phyloP scores from a whole-genome alignment of 352 stramenopile species.

The Lagenidium giganteum region DNA sequence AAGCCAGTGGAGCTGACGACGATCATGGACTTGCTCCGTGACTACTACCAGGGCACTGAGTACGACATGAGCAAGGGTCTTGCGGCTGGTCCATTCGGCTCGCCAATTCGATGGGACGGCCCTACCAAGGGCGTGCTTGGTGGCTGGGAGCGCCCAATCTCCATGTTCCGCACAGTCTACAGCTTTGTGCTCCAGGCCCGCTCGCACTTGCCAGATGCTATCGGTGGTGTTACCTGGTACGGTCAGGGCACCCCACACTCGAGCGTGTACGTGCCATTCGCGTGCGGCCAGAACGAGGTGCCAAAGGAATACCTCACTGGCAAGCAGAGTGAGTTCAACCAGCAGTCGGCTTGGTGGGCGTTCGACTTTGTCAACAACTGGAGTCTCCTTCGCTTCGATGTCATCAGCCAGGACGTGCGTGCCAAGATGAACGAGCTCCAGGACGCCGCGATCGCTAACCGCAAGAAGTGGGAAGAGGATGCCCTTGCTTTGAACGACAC shows the following conservation, averaged over 20 bases:
- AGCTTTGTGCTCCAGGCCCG: constrained; percentile 73
- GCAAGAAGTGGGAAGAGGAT: constrained; percentile 9
- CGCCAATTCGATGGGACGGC: constrained; percentile 79
- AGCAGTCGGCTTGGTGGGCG: constrained; percentile 72
- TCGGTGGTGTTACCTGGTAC: constrained; percentile 63
- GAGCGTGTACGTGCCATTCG: constrained; percentile 74
- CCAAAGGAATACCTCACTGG: constrained; percentile 54
- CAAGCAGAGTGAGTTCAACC: constrained; percentile 65
- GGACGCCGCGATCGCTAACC: constrained; percentile 25
- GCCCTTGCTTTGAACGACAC: constrained; percentile 11
- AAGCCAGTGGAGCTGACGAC: constrained; percentile 42
- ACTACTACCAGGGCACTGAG: constrained; percentile 89
- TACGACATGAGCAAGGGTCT: constrained; percentile 87
- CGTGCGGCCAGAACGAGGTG: constrained; percentile 37
- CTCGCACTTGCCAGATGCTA: constrained; percentile 22
- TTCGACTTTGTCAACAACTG: constrained; percentile 89
- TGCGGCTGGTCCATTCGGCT: constrained; percentile 87
- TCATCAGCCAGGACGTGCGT: constrained; percentile 57
- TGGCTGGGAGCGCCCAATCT: constrained; percentile 88
- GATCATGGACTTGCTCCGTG: constrained; percentile 80
- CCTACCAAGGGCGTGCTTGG: constrained; percentile 42
- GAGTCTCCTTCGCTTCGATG: constrained; percentile 70
- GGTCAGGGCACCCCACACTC: constrained; percentile 54
- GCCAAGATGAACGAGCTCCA: constrained; percentile 33
- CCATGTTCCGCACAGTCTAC: constrained; percentile 86